Percentiles rank a stretch among this genome's conserved stretches.
These are phyloP conservation scores for Rhododendron griersonianum DNA, from an alignment of 148 eudicot species.

Conservation along the genomic window DNA sequence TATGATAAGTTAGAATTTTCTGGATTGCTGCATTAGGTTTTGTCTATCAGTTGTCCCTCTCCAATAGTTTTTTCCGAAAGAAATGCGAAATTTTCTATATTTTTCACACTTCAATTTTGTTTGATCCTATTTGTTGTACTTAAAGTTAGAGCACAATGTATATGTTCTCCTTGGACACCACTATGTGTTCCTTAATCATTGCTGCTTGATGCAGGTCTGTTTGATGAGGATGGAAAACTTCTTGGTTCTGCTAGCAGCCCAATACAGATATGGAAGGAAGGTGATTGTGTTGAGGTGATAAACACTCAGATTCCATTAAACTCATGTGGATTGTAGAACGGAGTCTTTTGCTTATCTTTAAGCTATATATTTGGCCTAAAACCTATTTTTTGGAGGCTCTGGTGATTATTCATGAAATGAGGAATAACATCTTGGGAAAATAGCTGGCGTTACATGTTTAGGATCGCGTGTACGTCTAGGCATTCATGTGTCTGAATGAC, in stretches of 20 bases:
- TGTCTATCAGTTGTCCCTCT: not conserved
- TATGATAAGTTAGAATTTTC: not conserved
- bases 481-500: not conserved
- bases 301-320: not conserved
- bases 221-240: constrained; percentile 76
- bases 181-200: not conserved
- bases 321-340: not conserved
- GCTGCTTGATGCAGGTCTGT: constrained; percentile 57
- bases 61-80: not conserved
- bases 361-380: not conserved
- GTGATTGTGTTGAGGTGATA: constrained; percentile 88
- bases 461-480: not conserved
- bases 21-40: not conserved
- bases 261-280: constrained; percentile 97
- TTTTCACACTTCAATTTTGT: not conserved
- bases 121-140: not conserved
- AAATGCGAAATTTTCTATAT: too few relatives aligned
- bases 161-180: not conserved
- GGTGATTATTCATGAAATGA: not conserved
- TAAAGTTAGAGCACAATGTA: not conserved
- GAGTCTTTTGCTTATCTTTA: not conserved
- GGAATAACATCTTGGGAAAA: not conserved
- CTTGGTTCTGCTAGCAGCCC: constrained; percentile 85
- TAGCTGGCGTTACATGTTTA: not conserved
- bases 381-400: not conserved